Evolutionary conservation across 2,329 filamentous ascomycete genomes (phyloP), one percentile per base, ranked within the genome.

Genomic region (Aspergillus niger): DNA sequence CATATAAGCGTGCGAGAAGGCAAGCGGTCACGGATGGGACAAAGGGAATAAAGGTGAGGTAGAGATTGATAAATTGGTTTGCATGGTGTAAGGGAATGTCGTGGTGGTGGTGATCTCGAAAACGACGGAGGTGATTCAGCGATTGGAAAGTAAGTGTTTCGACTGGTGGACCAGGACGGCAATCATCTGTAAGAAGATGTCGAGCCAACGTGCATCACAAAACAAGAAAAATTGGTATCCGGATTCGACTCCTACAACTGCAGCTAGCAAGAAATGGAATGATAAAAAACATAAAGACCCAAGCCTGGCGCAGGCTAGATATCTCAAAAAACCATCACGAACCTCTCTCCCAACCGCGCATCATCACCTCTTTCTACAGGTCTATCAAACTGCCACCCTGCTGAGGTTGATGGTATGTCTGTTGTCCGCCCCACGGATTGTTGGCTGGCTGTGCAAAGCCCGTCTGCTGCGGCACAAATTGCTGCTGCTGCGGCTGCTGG

Each of bases 331-430:
- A 39, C 49, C 28, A 32, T 41, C 55, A 28, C 36, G 15, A 49
- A 32, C 47, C 26, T n/a, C 47, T 24, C 20, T 32, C 8, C 17
- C 10, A 17, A 36, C 26, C 44, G n/a, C 26, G n/a, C 20, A 30
- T n/a, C 36, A 41, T 26, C 44, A 8, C 26, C 43, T 28, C 43
- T 22, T 30, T 36, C 55, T 71, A 86, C 69, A 89, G 74, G 74
- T 89, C 86, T 72, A 89, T 89, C 77, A 89, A 72, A 71, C 86
- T 88, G 57, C 83, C 83, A 59, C 80, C 76, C 55, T 80, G 79
- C 58, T 76, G 76, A 51, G 73, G 73, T 58, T 79, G 78, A 63
- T 78, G 78, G 57, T 77, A 76, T 41, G 74, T 74, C 50, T 78
- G 80, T 64, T 82, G 79, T 15, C 65, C 70, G 60, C 83, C 85